phyloP scores from a whole-genome alignment of 2,329 filamentous ascomycete genomes.

The Ophiosphaerella narmari region DNA sequence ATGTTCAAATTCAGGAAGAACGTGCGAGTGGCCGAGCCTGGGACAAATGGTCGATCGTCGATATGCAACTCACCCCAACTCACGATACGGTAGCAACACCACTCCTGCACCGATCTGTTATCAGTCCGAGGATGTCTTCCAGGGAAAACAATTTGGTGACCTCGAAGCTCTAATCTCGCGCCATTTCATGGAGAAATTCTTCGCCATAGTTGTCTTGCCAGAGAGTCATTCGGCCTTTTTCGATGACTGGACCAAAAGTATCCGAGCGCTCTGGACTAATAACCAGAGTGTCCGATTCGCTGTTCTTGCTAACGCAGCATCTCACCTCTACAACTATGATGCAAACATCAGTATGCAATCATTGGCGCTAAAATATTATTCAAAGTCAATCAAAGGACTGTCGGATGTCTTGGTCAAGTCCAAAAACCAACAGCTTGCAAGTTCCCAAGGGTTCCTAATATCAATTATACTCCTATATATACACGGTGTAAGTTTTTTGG shows the following conservation, averaged over 20 bases:
- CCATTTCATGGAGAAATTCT: slow-evolving; percentile 19
- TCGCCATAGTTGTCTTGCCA: slow-evolving; percentile 28
- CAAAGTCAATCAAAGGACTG: slow-evolving; percentile 14
- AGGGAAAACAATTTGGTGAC: slow-evolving; percentile 1
- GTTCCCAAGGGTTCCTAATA: slow-evolving; percentile 13
- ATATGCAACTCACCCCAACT: slow-evolving; percentile 11
- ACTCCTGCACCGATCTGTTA: neutral
- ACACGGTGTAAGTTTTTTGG: slow-evolving; percentile 11
- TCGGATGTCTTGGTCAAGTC: slow-evolving; percentile 2
- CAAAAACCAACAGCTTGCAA: slow-evolving; percentile 5
- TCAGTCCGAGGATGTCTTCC: slow-evolving; percentile 6
- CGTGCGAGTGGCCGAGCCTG: slow-evolving; percentile 13
- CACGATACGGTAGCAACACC: slow-evolving; percentile 4
- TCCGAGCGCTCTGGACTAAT: slow-evolving; percentile 31
- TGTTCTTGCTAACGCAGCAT: slow-evolving; percentile 25
- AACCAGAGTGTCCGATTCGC: slow-evolving; percentile 36
- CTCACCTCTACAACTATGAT: slow-evolving; percentile 17
- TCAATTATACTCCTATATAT: slow-evolving; percentile 20
- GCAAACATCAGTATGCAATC: slow-evolving; percentile 10
- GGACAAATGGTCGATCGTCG: slow-evolving; percentile 16
- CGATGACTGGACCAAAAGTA: slow-evolving; percentile 35
- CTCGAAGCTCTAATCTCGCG: slow-evolving; percentile 14
- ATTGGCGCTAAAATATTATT: slow-evolving; percentile 15
- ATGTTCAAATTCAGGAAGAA: slow-evolving; percentile 13
- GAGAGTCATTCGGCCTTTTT: slow-evolving; percentile 37